Base-by-base conservation (phyloP, 306 rosid genomes). In the Sicyos edulis region DNA sequence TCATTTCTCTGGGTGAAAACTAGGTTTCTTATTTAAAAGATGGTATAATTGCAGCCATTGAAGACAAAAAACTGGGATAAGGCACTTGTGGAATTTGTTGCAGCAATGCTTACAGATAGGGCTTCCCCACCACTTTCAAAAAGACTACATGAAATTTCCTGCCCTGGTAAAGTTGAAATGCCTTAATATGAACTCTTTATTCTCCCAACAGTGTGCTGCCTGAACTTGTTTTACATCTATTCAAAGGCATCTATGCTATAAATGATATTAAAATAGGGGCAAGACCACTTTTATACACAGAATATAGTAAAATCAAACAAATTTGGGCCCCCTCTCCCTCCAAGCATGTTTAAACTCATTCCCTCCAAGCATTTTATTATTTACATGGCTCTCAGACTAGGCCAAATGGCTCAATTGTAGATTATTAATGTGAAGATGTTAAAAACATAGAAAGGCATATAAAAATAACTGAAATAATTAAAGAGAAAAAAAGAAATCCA, bases 51-150 rank as follows among this genome's bases (percentile, higher is more conserved):
- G 78, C 92, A 92, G 96, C 98, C 98, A 75, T 78, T 92, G 77
- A 88, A 88, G 88, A 57, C 71, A n/a, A 92, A 92, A 79, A 83
- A 82, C 82, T 90, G 98, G 96, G 98, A 92, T 78, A 87, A 80
- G 82, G 98, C 96, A 59, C 88, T 90, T 47, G 82, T 84, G 74
- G 98, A 92, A 80, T 88, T 29, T 89, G 86, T 91, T 55, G 91
- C 87, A 57, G 96, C 98, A 12, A 80, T 83, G 88, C 87, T 92
- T 77, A 81, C 92, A 55, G 93, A 87, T 71, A 45, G 72, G 56
- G 82, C 87, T 70, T 88, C 81, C 50, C 88, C 96, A 51, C 75
- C 91, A 13, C 77, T 86, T 60, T 60, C 88, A 70, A 65, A 88
- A 80, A 83, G 92, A 78, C 96, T 92, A 68, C 73, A 74, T 40